Conservation (phyloP, 176 grass and related monocot genomes). For the Puccinellia tenuiflora region DNA sequence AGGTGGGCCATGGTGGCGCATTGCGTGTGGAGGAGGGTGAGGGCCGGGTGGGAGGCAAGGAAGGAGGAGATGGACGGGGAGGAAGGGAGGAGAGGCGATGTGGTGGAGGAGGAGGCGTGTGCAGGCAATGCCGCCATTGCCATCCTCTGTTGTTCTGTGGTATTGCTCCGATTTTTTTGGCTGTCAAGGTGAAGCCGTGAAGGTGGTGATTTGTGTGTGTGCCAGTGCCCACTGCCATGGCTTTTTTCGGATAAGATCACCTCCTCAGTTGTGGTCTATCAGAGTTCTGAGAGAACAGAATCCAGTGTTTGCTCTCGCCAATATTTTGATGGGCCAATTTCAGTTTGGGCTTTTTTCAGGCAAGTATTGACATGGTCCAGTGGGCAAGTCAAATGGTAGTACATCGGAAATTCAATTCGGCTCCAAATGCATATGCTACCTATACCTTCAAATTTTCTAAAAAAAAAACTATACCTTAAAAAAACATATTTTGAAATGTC, state of each 20-base stretch:
- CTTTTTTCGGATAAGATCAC: constrained; percentile 14
- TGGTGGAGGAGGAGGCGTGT: background rate
- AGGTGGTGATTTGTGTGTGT: background rate
- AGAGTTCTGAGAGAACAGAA: background rate
- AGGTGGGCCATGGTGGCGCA: constrained; percentile 56
- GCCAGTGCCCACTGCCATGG: background rate
- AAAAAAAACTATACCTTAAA: no score
- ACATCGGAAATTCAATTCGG: no score
- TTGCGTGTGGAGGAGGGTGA: constrained; percentile 60
- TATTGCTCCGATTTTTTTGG: background rate
- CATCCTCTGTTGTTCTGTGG: background rate
- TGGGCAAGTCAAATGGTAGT: background rate
- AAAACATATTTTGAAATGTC: no score
- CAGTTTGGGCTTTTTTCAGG: background rate
- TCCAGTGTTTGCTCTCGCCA: background rate
- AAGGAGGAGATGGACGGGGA: constrained; percentile 48
- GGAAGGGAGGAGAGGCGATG: constrained; percentile 24
- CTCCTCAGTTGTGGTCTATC: background rate
- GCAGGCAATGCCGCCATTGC: constrained; percentile 25
- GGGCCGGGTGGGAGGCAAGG: constrained; percentile 39
- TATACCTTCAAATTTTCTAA: no score
- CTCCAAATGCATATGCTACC: no score
- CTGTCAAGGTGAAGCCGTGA: no score
- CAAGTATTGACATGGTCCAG: background rate
- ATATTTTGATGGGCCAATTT: background rate